Base-by-base conservation (phyloP, 257 asterid species). In the Petunia secreta region DNA sequence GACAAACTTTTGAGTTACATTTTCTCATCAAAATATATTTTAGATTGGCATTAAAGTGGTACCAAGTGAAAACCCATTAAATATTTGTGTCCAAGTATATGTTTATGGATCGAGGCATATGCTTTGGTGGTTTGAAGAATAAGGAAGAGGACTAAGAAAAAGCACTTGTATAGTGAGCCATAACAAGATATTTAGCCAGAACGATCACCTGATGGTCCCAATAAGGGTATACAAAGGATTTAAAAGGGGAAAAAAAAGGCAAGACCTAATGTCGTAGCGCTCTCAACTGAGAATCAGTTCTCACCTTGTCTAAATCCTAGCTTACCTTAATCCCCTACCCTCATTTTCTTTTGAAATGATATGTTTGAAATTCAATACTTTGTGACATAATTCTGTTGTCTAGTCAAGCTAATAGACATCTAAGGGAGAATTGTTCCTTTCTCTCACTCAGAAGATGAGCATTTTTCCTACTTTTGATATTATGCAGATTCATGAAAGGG, bases 381-480 rank as follows among this genome's bases (percentile, higher is more conserved):
- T 48, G 60, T 60, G 50, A 52, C 57, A 11, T 10, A 52, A 52
- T 0, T 25, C 25, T 25, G 25, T 25, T 10, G 57, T 52, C 57
- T 0, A 52, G 57, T 52, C 1, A 25, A 71, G 77, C 25, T 69
- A 13, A 71, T 25, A 9, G 60, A 34, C 25, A 34, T 71, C 48
- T 48, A 48, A 48, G 77, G 43, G 77, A 69, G 77, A 69, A 46
- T 14, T 9, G 5, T 5, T 71, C 59, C 40, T 34, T 48, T 71
- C 44, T 71, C 8, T 3, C 1, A 6, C 41, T 34, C 44, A 71
- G 6, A 71, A 46, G 77, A 71, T 6, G 9, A 44, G 25, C 34
- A 10, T 48, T 71, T 69, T 71, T 50, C 77, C 77, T 71, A 25
- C 34, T 25, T 67, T 71, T 48, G 44, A 48, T 71, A 40, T 38